Percentiles rank a stretch among this genome's conserved stretches.
phyloP scores from a whole-genome alignment of 768 basidiomycete genomes.

The Cystobasidium onofrii region DNA sequence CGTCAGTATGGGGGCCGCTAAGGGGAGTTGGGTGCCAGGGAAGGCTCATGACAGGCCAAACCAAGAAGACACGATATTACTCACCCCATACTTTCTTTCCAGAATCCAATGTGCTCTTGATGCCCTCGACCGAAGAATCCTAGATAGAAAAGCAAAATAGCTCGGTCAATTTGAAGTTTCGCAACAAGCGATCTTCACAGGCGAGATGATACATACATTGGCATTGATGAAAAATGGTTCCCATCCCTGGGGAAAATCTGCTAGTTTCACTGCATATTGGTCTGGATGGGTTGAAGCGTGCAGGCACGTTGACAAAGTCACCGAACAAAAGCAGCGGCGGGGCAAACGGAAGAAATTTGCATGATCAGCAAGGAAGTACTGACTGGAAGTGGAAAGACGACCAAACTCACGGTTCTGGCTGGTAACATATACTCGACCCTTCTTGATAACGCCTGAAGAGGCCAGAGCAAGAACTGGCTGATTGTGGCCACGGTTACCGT shows the following conservation, averaged over 20 bases:
- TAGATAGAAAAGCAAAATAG: background rate
- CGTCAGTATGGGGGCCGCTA: background rate
- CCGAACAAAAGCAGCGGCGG: background rate
- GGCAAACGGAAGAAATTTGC: background rate
- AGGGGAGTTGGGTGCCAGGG: background rate
- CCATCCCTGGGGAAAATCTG: constrained; percentile 95
- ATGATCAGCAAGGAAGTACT: background rate
- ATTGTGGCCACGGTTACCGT: constrained; percentile 99
- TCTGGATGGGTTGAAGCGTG: constrained; percentile 52
- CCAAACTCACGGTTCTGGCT: constrained; percentile 55
- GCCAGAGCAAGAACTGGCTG: constrained; percentile 95
- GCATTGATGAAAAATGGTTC: constrained; percentile 99
- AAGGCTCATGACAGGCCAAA: background rate
- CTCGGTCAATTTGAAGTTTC: constrained; percentile 2
- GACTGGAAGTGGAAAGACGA: constrained; percentile 24
- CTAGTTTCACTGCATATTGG: constrained; percentile 89
- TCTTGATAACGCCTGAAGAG: constrained; percentile 83
- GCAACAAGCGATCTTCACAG: background rate
- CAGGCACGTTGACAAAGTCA: background rate
- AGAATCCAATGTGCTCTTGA: constrained; percentile 82
- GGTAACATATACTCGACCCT: constrained; percentile 93
- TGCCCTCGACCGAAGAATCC: constrained; percentile 96
- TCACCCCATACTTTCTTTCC: constrained; percentile 89
- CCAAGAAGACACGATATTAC: background rate
- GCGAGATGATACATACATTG: constrained; percentile 50